Conservation (phyloP, 75 land plant genomes). For the Cunninghamia lanceolata region DNA sequence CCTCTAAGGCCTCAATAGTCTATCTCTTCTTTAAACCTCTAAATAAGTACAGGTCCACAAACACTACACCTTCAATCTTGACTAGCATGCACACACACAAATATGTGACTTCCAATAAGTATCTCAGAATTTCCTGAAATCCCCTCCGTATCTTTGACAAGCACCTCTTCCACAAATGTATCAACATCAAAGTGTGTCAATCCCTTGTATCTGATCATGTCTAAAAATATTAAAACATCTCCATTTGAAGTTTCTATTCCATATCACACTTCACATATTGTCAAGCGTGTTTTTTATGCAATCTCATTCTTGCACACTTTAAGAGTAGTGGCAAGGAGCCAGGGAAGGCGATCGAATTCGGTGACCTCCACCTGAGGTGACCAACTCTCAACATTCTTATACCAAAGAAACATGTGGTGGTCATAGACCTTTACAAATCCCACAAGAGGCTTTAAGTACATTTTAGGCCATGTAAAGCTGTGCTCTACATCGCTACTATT, state of each 20-base stretch:
- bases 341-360: constrained; percentile 78
- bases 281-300: too few relatives aligned
- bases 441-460: constrained; percentile 46
- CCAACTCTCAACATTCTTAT: constrained; percentile 78
- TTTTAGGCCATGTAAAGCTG: constrained; percentile 73
- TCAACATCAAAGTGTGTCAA: too few relatives aligned
- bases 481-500: constrained; percentile 40
- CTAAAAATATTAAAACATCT: too few relatives aligned
- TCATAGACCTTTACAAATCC: constrained; percentile 74
- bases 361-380: constrained; percentile 74
- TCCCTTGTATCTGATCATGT: too few relatives aligned
- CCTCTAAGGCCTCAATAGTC: too few relatives aligned
- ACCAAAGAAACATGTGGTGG: constrained; percentile 88
- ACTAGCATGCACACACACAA: constrained; percentile 85
- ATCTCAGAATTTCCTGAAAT: constrained; percentile 56
- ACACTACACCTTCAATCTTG: constrained; percentile 86
- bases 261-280: too few relatives aligned
- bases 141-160: constrained; percentile 74
- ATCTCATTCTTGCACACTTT: constrained; percentile 53
- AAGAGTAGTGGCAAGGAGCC: constrained; percentile 62
- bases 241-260: too few relatives aligned
- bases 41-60: constrained; percentile 79
- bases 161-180: constrained; percentile 94
- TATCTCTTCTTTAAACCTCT: constrained; percentile 46
- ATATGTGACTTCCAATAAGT: constrained; percentile 64